Conservation (phyloP, 2,329 filamentous ascomycete genomes). For the Ophiostoma sp. region DNA sequence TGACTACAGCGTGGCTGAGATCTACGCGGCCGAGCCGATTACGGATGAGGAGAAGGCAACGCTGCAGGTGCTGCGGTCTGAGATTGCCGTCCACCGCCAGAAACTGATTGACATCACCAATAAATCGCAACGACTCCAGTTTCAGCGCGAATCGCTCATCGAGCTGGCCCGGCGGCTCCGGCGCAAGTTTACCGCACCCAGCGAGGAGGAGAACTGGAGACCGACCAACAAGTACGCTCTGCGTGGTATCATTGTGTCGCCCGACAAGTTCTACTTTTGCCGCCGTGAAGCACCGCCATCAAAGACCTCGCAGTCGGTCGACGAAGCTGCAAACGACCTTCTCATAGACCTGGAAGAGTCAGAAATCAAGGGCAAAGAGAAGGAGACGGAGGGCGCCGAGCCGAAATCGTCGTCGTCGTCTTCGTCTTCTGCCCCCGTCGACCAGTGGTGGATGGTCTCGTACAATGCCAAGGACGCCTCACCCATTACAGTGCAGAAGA, state of each 20-base stretch:
- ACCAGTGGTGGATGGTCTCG: constrained; percentile 38
- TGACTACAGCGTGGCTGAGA: constrained; percentile 31
- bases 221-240: constrained; percentile 36
- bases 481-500: constrained; percentile 30
- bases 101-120: constrained; percentile 27
- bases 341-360: background rate
- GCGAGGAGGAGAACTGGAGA: constrained; percentile 31
- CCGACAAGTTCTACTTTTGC: constrained; percentile 36
- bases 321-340: background rate
- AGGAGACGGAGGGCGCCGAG: background rate
- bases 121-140: constrained; percentile 3
- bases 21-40: constrained; percentile 29
- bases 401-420: constrained; percentile 50
- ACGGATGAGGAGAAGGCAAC: constrained; percentile 28
- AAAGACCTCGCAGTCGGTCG: background rate
- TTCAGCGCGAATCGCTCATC: constrained; percentile 25
- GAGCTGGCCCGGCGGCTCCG: constrained; percentile 21
- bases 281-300: constrained; percentile 29
- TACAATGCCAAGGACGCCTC: constrained; percentile 29
- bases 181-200: constrained; percentile 31
- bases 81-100: constrained; percentile 30
- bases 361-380: constrained; percentile 16
- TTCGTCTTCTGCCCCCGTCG: constrained; percentile 55
- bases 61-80: constrained; percentile 28
- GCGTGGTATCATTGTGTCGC: constrained; percentile 35